These are phyloP conservation scores for Hyaloscypha hepaticicola DNA, from an alignment of 495 filamentous ascomycete species.

Conservation along the genomic window DNA sequence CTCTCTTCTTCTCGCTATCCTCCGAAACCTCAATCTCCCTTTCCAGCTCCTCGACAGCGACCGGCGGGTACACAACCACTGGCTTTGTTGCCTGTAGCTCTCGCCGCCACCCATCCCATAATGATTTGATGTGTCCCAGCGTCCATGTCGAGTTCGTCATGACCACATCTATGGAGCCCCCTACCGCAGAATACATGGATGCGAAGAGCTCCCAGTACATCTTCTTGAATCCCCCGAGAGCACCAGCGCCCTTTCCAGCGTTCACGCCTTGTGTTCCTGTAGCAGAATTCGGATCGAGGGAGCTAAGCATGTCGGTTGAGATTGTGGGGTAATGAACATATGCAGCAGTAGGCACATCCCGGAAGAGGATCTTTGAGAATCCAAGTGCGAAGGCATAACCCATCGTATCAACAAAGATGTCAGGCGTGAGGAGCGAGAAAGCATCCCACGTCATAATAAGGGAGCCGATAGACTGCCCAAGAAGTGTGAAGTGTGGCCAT, in stretches of 20 bases:
- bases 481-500: slow-evolving; percentile 91
- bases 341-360: slow-evolving; percentile 75
- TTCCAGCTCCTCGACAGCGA: slow-evolving; percentile 80
- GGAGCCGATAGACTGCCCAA: slow-evolving; percentile 88
- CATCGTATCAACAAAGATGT: slow-evolving; percentile 97
- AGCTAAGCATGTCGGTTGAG: slow-evolving; percentile 93
- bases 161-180: slow-evolving; percentile 79
- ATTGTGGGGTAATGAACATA: slow-evolving; percentile 99
- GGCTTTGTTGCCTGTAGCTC: slow-evolving; percentile 42
- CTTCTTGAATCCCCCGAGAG: slow-evolving; percentile 65
- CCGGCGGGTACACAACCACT: slow-evolving; percentile 81
- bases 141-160: slow-evolving; percentile 99
- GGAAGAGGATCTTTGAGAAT: slow-evolving; percentile 80
- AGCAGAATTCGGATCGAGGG: slow-evolving; percentile 60
- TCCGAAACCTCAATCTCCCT: slow-evolving; percentile 64
- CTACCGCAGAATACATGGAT: slow-evolving; percentile 73
- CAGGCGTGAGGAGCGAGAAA: slow-evolving; percentile 87
- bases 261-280: slow-evolving; percentile 74
- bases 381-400: slow-evolving; percentile 91
- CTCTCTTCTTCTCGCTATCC: slow-evolving; percentile 63
- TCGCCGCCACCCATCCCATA: slow-evolving; percentile 68
- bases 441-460: slow-evolving; percentile 86
- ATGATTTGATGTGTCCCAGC: slow-evolving; percentile 70
- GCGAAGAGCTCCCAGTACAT: slow-evolving; percentile 88
- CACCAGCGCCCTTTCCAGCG: slow-evolving; percentile 72